Conservation (phyloP, 176 grass and related monocot genomes). For the Neostapfia colusana region DNA sequence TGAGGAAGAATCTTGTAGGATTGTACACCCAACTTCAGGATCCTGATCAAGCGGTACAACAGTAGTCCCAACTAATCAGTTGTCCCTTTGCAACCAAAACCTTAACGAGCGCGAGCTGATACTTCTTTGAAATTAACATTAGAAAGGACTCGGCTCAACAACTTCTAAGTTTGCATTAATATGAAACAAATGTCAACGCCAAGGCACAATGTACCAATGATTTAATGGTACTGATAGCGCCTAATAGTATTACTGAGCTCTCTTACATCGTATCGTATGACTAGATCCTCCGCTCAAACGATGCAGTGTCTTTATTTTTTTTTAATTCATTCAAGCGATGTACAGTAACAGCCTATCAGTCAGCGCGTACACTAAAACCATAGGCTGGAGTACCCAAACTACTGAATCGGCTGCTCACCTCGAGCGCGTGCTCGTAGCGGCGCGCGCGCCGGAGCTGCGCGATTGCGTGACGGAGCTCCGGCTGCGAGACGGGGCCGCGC, state of each 20-base stretch:
- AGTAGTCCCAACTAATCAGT: not conserved
- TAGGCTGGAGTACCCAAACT: not conserved
- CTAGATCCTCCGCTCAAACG: conserved; percentile 22
- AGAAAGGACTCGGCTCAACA: not conserved
- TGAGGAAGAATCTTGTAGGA: not conserved
- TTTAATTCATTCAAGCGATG: not conserved
- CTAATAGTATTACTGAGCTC: not conserved
- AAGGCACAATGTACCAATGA: not conserved
- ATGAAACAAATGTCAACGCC: not conserved
- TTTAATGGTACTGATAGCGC: not conserved
- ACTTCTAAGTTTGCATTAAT: not conserved
- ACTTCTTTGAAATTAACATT: not conserved
- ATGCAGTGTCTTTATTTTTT: too few species aligned
- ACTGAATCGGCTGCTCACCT: conserved; percentile 38
- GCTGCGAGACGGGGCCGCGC: conserved; percentile 34
- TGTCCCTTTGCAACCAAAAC: not conserved
- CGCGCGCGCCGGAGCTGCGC: conserved; percentile 40
- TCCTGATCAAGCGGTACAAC: conserved; percentile 17
- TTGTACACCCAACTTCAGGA: not conserved
- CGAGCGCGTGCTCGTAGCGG: conserved; percentile 66
- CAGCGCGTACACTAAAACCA: not conserved
- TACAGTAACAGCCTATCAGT: not conserved
- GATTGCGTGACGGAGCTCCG: conserved; percentile 45
- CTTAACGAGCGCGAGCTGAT: not conserved
- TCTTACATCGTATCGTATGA: not conserved